phyloP scores from a whole-genome alignment of 805 yeast species.

The Sugiyamaella floridensis region DNA sequence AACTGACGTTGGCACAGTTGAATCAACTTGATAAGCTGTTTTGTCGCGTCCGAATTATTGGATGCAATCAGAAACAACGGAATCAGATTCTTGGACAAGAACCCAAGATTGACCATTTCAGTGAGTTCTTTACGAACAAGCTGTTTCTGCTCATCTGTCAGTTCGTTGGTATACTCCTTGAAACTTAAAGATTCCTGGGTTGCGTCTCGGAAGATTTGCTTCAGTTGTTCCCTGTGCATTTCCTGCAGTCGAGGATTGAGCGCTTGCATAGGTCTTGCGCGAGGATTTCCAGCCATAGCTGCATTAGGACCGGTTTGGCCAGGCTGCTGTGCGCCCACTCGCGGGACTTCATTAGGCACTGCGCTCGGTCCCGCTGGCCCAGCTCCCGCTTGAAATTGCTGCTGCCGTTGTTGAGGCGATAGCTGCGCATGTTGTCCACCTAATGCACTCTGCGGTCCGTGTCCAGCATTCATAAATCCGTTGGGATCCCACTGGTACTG shows the following conservation, averaged over 20 bases:
- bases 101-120: conserved; percentile 38
- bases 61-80: conserved; percentile 57
- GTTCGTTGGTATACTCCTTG: conserved; percentile 51
- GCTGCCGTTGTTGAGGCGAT: conserved; percentile 5
- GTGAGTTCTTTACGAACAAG: conserved; percentile 45
- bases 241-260: conserved; percentile 47
- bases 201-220: conserved; percentile 62
- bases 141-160: conserved; percentile 59
- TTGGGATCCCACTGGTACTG: conserved; percentile 3
- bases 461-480: background rate
- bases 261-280: conserved; percentile 12
- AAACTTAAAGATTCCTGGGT: conserved; percentile 57
- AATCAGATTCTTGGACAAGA: too few relatives aligned
- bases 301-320: background rate
- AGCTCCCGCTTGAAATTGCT: conserved; percentile 1
- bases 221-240: conserved; percentile 46
- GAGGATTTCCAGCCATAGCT: background rate
- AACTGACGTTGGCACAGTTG: conserved; percentile 69
- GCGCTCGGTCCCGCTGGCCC: background rate
- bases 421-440: conserved; percentile 19
- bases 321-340: background rate
- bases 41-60: conserved; percentile 67
- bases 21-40: conserved; percentile 69
- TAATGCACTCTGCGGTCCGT: background rate
- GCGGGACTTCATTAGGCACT: background rate